A percentile compares a stretch with the other conserved stretches of the same genome.
These are phyloP conservation scores for Cercophora scortea DNA, from an alignment of 495 filamentous ascomycete genomes.

Conservation along the genomic window DNA sequence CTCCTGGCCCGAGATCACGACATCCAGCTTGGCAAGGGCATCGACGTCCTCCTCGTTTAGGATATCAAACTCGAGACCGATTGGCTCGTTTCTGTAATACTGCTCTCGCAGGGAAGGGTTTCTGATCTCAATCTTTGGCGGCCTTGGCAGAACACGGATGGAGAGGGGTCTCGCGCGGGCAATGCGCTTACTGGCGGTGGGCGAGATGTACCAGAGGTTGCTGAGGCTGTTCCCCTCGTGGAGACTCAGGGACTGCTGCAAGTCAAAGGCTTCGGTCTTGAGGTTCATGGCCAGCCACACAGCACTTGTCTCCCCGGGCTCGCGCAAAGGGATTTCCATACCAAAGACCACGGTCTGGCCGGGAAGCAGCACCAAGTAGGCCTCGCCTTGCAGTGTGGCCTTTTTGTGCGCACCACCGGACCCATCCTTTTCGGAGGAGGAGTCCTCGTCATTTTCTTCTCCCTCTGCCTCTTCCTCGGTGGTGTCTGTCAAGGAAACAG, in stretches of 20 bases:
- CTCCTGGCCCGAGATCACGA: conserved; percentile 56
- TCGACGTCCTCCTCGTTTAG: conserved; percentile 79
- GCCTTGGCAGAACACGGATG: conserved; percentile 73
- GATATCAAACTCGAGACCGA: conserved; percentile 60
- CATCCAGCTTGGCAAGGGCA: conserved; percentile 60
- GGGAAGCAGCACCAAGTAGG: conserved; percentile 62
- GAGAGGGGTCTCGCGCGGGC: conserved; percentile 38
- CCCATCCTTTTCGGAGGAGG: background rate
- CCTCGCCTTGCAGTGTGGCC: conserved; percentile 39
- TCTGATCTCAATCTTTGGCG: conserved; percentile 79
- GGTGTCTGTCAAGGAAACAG: conserved; percentile 6
- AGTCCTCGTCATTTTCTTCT: background rate
- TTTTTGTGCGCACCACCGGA: conserved; percentile 15
- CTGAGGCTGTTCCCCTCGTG: conserved; percentile 36
- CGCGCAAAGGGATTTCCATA: conserved; percentile 64
- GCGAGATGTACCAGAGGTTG: conserved; percentile 50
- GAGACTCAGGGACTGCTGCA: conserved; percentile 55
- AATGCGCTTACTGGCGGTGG: conserved; percentile 30
- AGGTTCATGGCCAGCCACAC: conserved; percentile 56
- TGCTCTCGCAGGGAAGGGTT: conserved; percentile 52
- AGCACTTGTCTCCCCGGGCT: conserved; percentile 68
- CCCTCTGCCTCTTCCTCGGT: conserved; percentile 13
- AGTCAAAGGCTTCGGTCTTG: conserved; percentile 55
- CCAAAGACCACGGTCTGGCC: conserved; percentile 63
- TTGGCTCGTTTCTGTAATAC: conserved; percentile 77